Evolutionary conservation across 768 basidiomycete species (phyloP).

Genomic region (Saitozyma sp.): DNA sequence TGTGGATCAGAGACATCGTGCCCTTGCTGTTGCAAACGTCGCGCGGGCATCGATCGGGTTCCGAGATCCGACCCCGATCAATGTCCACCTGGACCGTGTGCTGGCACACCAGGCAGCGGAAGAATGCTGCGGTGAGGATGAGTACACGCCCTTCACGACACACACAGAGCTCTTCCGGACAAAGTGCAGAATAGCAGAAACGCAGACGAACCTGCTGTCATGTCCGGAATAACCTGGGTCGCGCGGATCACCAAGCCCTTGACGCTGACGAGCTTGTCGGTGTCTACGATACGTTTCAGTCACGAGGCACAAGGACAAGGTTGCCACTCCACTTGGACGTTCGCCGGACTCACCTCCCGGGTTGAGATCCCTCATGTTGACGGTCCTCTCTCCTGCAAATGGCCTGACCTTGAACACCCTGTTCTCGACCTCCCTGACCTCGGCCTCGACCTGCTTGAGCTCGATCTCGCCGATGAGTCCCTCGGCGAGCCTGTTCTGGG

Average conservation of each 20-base stretch:
- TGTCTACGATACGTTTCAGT: constrained; percentile 62
- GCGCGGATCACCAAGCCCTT: constrained; percentile 97
- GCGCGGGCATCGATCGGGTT: constrained; percentile 85
- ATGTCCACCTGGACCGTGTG: constrained; percentile 98
- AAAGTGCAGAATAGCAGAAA: constrained; percentile 28
- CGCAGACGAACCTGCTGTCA: constrained; percentile 66
- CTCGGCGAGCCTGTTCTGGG: constrained; percentile 54
- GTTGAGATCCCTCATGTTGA: constrained; percentile 95
- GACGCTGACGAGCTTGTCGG: constrained; percentile 93
- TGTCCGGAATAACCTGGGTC: constrained; percentile 96
- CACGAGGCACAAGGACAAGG: constrained; percentile 1
- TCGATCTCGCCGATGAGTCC: constrained; percentile 67
- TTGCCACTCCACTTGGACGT: not conserved
- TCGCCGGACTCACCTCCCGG: constrained; percentile 67
- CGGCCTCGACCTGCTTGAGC: constrained; percentile 83
- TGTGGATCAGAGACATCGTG: constrained; percentile 93
- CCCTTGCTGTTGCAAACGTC: constrained; percentile 86
- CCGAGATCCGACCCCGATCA: constrained; percentile 95
- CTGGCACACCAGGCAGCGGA: constrained; percentile 90
- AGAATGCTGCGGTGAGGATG: constrained; percentile 65
- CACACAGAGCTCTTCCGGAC: too few relatives aligned
- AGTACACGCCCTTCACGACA: too few relatives aligned
- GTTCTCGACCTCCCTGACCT: constrained; percentile 82
- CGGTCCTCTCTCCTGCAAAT: constrained; percentile 65
- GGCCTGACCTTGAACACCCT: constrained; percentile 91